A percentile compares a stretch with the other conserved stretches of the same genome.
phyloP scores from a whole-genome alignment of 768 basidiomycete species.

The Hericium alpestre region DNA sequence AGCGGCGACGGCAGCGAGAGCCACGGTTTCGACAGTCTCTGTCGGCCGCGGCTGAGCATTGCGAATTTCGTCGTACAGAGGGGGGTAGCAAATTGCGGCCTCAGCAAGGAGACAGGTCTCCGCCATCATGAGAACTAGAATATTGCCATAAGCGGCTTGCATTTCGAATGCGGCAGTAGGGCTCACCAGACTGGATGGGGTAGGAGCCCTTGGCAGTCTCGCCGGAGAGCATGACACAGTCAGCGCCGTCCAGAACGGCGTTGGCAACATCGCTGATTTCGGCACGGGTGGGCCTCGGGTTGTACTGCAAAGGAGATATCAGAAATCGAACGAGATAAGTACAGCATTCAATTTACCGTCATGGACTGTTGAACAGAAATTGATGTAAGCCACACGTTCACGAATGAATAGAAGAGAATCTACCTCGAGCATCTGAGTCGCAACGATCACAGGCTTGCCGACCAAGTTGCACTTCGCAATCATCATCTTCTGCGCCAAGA shows the following conservation, averaged over 20 bases:
- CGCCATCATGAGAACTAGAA: conserved; percentile 94
- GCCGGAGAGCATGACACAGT: conserved; percentile 99
- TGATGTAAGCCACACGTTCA: conserved; percentile 7
- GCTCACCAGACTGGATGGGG: conserved; percentile 85
- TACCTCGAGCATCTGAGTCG: conserved; percentile 98
- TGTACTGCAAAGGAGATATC: conserved; percentile 51
- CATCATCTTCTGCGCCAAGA: conserved; percentile 99
- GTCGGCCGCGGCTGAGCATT: conserved; percentile 77
- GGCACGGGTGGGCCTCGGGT: conserved; percentile 96
- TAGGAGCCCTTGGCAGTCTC: conserved; percentile 98
- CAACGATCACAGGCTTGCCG: conserved; percentile 97
- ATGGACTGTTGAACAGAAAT: conserved; percentile 53
- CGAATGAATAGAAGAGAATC: conserved; percentile 10
- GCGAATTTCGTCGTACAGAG: conserved; percentile 83
- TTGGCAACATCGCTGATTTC: conserved; percentile 99
- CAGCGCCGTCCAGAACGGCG: conserved; percentile 95
- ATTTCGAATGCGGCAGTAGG: neutral
- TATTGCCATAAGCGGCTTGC: neutral
- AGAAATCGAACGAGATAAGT: neutral
- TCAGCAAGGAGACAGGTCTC: conserved; percentile 98
- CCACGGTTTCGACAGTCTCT: conserved; percentile 89
- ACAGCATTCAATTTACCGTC: conserved; percentile 49
- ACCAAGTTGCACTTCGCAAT: conserved; percentile 97
- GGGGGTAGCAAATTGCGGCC: conserved; percentile 88
- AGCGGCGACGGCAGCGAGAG: conserved; percentile 91